Evolutionary conservation across 768 basidiomycete genomes (phyloP).

Genomic region (Lactarius pseudohatsudake): DNA sequence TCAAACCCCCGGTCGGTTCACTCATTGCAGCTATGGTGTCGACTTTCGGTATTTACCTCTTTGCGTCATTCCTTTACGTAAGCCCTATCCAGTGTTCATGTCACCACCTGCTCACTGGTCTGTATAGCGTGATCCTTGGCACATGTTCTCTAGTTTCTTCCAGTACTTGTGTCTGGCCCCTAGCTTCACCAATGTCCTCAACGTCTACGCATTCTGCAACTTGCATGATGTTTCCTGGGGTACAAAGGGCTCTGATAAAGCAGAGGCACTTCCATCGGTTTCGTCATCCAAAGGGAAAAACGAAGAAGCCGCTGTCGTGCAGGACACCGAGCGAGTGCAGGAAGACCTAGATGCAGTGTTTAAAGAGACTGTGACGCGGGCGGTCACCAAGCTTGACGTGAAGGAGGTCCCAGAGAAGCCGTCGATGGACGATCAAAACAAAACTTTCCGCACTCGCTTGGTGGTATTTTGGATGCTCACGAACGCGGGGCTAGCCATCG

Average conservation of each 20-base stretch:
- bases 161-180: conserved; percentile 91
- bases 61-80: conserved; percentile 84
- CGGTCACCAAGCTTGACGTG: conserved; percentile 68
- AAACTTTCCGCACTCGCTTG: conserved; percentile 88
- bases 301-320: conserved; percentile 72
- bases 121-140: conserved; percentile 91
- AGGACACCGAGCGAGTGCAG: conserved; percentile 78
- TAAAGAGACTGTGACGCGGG: conserved; percentile 88
- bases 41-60: conserved; percentile 87
- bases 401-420: conserved; percentile 75
- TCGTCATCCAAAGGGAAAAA: conserved; percentile 81
- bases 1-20: conserved; percentile 75
- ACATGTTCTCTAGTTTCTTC: conserved; percentile 92
- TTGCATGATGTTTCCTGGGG: conserved; percentile 95
- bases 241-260: conserved; percentile 94
- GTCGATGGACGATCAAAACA: conserved; percentile 85
- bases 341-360: conserved; percentile 90
- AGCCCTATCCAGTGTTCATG: conserved; percentile 35
- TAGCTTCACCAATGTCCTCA: conserved; percentile 92
- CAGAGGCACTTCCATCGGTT: conserved; percentile 85
- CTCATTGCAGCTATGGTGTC: conserved; percentile 85
- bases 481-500: conserved; percentile 69
- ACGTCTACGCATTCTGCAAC: conserved; percentile 97
- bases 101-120: conserved; percentile 18
- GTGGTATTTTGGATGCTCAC: conserved; percentile 79